A percentile compares a stretch with the other conserved stretches of the same genome.
Evolutionary conservation across 2,329 filamentous ascomycete genomes (phyloP).

Genomic region (Alternaria gansuensis): DNA sequence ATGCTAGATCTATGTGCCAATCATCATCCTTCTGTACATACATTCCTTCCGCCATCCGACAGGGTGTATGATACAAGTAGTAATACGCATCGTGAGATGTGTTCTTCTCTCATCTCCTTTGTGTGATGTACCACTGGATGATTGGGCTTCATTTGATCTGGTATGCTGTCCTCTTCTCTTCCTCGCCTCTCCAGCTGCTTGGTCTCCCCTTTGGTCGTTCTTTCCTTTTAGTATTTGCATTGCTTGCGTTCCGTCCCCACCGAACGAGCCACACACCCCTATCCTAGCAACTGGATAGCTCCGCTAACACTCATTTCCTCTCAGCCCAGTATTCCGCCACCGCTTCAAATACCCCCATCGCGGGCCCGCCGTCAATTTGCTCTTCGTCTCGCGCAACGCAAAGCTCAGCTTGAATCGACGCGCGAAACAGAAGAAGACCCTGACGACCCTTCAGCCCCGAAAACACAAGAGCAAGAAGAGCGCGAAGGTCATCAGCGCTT

Average conservation of each 20-base stretch:
- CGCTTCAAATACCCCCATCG: slow-evolving; percentile 84
- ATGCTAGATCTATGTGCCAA: slow-evolving; percentile 20
- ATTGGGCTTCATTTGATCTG: slow-evolving; percentile 17
- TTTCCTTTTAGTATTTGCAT: not conserved
- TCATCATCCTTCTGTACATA: slow-evolving; percentile 38
- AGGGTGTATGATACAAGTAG: slow-evolving; percentile 44
- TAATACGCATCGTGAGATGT: slow-evolving; percentile 39
- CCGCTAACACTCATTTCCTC: slow-evolving; percentile 35
- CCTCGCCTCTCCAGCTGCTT: slow-evolving; percentile 1
- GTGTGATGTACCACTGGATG: slow-evolving; percentile 19
- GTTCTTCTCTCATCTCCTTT: slow-evolving; percentile 29
- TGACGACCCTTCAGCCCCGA: slow-evolving; percentile 16
- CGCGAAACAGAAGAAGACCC: slow-evolving; percentile 33
- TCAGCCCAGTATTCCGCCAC: slow-evolving; percentile 53
- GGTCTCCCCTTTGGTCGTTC: slow-evolving; percentile 7
- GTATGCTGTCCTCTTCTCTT: slow-evolving; percentile 9
- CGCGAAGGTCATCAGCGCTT: slow-evolving; percentile 48
- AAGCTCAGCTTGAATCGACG: slow-evolving; percentile 45
- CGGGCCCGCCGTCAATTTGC: slow-evolving; percentile 89
- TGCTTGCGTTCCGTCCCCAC: slow-evolving; percentile 22
- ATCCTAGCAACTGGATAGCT: slow-evolving; percentile 33
- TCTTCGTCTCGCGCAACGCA: slow-evolving; percentile 73
- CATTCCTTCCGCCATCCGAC: slow-evolving; percentile 33
- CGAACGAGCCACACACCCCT: not conserved
- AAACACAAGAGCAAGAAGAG: slow-evolving; percentile 41